Base-by-base conservation (phyloP, 2,329 filamentous ascomycete genomes). In the Diaporthe caulivora region DNA sequence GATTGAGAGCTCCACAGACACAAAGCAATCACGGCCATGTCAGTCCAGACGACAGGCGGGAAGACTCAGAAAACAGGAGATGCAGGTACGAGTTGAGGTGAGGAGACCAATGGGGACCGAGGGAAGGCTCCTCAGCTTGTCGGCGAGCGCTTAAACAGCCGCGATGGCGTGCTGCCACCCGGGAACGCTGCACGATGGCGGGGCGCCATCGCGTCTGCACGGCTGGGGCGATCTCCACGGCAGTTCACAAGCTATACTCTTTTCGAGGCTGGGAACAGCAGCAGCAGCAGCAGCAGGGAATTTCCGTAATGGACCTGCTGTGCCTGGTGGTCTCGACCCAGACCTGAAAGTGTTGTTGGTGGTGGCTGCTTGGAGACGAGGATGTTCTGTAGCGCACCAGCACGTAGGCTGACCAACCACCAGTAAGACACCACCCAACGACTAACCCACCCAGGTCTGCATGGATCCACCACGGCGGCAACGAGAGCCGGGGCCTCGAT, bases 91-190 rank as follows among this genome's bases (percentile, higher is more conserved):
- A 44, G 24, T 40, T 21, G 18, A 54, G 44, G 44, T 13, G 55
- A 62, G 21, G 13, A 54, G 34, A 18, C 69, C 44, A 71, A 71
- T 71, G 24, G 49, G 34, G 18, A 26, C 13, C n/a, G 55, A 29
- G 34, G 40, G 29, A 17, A 42, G 57, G 18, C 17, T 34, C 13
- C n/a, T 62, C 69, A 53, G 47, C 69, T 44, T 44, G 26, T 34
- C 49, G 24, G 57, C 55, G 55, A 42, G 69, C 69, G 69, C 69
- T 62, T 71, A 64, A 53, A 71, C 55, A 71, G 69, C 68, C 68
- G 68, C 68, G 68, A 71, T 53, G 68, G 68, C 31, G 68, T 62
- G 68, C 55, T 71, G 47, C 24, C n/a, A n/a, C n/a, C 37, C 49
- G 21, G 47, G 31, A 6, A 65, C 26, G 37, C 26, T 26, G 42